These are phyloP conservation scores for Acanthamoeba rhysodes DNA, from an alignment of 208 protist genomes.

Conservation along the genomic window DNA sequence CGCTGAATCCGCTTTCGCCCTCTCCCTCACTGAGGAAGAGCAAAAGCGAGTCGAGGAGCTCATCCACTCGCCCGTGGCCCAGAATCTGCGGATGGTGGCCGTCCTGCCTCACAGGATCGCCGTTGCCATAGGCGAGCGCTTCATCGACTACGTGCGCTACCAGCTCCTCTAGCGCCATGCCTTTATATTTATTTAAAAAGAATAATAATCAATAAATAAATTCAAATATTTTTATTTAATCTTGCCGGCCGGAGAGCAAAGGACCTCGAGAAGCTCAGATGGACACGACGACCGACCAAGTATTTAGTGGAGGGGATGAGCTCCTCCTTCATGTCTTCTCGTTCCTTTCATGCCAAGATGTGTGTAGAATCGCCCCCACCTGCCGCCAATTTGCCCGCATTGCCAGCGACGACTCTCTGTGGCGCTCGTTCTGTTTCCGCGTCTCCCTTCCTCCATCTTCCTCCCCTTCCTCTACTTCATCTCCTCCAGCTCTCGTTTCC, in stretches of 20 bases:
- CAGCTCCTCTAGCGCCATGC: neutral
- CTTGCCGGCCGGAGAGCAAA: too few species aligned
- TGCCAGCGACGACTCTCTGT: conserved; percentile 5
- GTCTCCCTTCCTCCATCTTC: neutral
- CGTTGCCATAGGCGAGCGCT: neutral
- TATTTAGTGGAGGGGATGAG: neutral
- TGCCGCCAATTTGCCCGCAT: conserved; percentile 22
- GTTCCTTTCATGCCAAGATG: neutral
- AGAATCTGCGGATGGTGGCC: conserved; percentile 38
- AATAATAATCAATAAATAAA: neutral
- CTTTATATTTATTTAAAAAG: neutral
- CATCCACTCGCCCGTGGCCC: conserved; percentile 19
- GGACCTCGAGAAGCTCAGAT: too few species aligned
- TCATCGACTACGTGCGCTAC: conserved; percentile 41
- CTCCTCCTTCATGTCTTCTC: conserved; percentile 39
- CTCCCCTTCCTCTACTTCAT: neutral
- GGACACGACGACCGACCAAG: neutral
- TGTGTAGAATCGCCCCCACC: neutral
- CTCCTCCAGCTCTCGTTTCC: neutral
- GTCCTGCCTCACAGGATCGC: conserved; percentile 21
- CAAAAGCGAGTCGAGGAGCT: conserved; percentile 33
- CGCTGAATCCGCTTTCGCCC: neutral
- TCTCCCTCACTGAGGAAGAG: neutral
- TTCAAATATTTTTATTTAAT: too few species aligned
- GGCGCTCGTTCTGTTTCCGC: conserved; percentile 2